Percentiles rank a stretch among this genome's conserved stretches.
phyloP scores from a whole-genome alignment of 148 eudicot species.

The Vaccinium corymbosum region DNA sequence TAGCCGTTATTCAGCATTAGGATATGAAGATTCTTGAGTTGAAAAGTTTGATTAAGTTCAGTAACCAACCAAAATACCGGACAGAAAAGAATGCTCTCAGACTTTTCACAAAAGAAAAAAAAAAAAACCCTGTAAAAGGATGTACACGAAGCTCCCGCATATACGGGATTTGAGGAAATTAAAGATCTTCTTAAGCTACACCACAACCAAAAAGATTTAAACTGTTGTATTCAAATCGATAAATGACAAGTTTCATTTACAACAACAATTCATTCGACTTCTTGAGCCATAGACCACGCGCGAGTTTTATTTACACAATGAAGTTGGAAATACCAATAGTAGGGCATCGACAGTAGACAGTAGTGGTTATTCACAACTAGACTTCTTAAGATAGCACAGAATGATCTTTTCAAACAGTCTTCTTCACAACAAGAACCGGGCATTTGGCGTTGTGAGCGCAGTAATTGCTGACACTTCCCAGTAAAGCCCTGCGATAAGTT shows the following conservation, averaged over 20 bases:
- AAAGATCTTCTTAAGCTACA: no score
- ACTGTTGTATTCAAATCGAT: no score
- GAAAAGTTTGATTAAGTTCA: no score
- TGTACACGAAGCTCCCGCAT: no score
- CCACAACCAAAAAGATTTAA: no score
- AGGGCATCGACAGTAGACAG: not conserved
- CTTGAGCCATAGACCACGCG: not conserved
- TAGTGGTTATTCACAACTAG: not conserved
- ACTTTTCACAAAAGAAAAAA: not conserved
- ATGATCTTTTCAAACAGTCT: not conserved
- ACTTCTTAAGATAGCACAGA: not conserved
- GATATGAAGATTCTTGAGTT: no score
- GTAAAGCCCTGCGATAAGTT: slow-evolving; percentile 36
- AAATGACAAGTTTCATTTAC: not conserved
- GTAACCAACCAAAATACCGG: not conserved
- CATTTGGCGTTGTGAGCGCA: slow-evolving; percentile 52
- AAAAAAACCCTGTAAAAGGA: not conserved
- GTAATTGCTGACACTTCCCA: slow-evolving; percentile 61
- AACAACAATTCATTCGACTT: not conserved
- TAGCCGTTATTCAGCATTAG: no score
- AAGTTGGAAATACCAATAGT: not conserved
- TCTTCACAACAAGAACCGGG: slow-evolving; percentile 49
- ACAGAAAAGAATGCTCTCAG: not conserved
- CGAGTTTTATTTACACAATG: not conserved
- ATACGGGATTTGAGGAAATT: no score